A percentile compares a stretch with the other conserved stretches of the same genome.
phyloP scores from a whole-genome alignment of 108 stramenopile genomes.

The Thalassiosira profunda region DNA sequence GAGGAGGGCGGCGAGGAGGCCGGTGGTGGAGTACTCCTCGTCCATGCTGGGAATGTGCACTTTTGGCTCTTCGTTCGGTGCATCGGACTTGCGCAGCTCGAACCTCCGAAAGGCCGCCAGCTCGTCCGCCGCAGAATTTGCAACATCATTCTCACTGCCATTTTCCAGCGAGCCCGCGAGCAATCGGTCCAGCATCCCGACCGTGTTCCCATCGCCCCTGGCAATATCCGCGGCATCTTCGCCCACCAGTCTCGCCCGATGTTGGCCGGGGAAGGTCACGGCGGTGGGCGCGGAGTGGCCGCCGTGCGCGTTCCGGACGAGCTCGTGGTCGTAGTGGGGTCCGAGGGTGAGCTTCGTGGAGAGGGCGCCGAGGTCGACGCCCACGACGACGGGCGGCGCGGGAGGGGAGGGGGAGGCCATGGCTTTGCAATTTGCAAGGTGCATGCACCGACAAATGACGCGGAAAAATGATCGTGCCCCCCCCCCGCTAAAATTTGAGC shows the following conservation, averaged over 20 bases:
- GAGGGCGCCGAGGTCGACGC: slow-evolving; percentile 54
- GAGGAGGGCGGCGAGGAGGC: slow-evolving; percentile 52
- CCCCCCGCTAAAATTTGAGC: too few relatives aligned
- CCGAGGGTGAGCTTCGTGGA: slow-evolving; percentile 52
- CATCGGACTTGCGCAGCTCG: slow-evolving; percentile 2
- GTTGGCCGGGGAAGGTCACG: slow-evolving; percentile 30
- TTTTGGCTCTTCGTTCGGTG: not conserved
- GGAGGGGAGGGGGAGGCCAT: too few relatives aligned
- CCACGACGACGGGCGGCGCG: slow-evolving; percentile 31
- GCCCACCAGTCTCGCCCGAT: slow-evolving; percentile 37
- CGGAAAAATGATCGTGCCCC: too few relatives aligned
- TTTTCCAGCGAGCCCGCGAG: slow-evolving; percentile 5
- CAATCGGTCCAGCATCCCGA: slow-evolving; percentile 47
- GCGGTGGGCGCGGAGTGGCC: slow-evolving; percentile 49
- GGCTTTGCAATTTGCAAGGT: too few relatives aligned
- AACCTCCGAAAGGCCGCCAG: slow-evolving; percentile 31
- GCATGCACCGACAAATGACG: too few relatives aligned
- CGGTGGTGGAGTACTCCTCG: slow-evolving; percentile 16
- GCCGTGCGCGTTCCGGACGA: slow-evolving; percentile 59
- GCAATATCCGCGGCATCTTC: slow-evolving; percentile 25
- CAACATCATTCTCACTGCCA: not conserved
- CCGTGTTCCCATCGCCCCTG: slow-evolving; percentile 26
- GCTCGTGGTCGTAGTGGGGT: slow-evolving; percentile 23
- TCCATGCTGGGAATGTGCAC: slow-evolving; percentile 11
- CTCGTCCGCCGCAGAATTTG: not conserved